Evolutionary conservation across 306 rosid genomes (phyloP).

Genomic region (Psophocarpus tetragonolobus): DNA sequence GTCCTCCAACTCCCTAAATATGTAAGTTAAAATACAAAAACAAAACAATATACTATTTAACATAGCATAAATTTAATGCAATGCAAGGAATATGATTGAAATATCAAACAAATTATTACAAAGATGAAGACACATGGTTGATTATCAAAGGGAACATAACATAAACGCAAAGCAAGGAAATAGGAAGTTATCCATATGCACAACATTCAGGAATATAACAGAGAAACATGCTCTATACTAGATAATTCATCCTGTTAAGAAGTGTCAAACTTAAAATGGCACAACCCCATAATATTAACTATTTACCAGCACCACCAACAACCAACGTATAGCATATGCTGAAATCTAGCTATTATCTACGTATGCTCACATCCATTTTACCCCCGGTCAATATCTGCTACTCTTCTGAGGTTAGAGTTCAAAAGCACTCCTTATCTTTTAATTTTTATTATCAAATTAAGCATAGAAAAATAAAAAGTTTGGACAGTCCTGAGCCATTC

Average conservation of each 20-base stretch:
- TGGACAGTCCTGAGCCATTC: slow-evolving; percentile 18
- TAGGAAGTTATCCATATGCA: not conserved
- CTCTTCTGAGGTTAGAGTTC: not conserved
- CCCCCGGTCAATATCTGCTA: slow-evolving; percentile 20
- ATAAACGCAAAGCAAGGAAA: not conserved
- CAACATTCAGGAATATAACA: not conserved
- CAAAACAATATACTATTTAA: not conserved
- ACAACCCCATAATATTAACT: not conserved
- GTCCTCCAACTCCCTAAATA: slow-evolving; percentile 71
- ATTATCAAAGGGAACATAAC: not conserved
- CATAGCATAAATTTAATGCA: not conserved
- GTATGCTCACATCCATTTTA: not conserved
- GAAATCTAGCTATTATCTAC: not conserved
- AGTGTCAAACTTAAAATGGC: slow-evolving; percentile 9
- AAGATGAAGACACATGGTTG: not conserved
- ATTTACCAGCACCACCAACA: slow-evolving; percentile 8
- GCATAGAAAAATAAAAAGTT: slow-evolving; percentile 20
- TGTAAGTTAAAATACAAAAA: slow-evolving; percentile 17
- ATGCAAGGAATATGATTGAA: not conserved
- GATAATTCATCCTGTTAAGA: not conserved
- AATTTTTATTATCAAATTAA: slow-evolving; percentile 28
- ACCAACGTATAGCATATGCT: not conserved
- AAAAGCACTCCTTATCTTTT: slow-evolving; percentile 17
- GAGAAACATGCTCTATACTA: not conserved
- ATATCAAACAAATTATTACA: not conserved